Base-by-base conservation (phyloP, 2,329 filamentous ascomycete species). In the Orbilia blumenaviensis region DNA sequence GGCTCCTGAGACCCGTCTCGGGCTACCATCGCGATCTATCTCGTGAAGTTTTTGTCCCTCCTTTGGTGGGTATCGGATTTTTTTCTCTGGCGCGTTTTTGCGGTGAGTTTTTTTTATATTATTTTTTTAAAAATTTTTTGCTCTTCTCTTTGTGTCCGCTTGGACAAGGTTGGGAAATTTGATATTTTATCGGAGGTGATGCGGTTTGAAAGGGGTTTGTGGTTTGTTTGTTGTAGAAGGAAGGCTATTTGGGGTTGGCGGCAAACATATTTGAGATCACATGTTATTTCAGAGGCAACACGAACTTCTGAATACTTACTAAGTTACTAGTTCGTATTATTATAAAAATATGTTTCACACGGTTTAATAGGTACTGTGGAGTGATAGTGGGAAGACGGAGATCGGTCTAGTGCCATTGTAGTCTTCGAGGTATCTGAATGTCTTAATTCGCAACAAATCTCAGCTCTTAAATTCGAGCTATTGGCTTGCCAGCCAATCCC, bases 1-100 rank as follows among this genome's bases (percentile, higher is more conserved):
- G 72, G 72, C 29, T 76, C 72, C 29, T 76, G 72, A 48, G 72
- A 76, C n/a, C 64, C 72, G 34, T 76, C 72, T 46, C 72, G 46
- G 38, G 27, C 64, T 12, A 76, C 72, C 72, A 76, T 76, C 10
- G n/a, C 46, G 46, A n/a, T n/a, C n/a, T 25, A 42, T 63, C 4
- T 18, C 42, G 3, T 25, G 14, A 23, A 29, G 25, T 42, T 36
- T 21, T 38, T 16, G 44, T 56, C 56, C 12, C 3, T 23, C 21
- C 9, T 21, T 21, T 7, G n/a, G n/a, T n/a, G n/a, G n/a, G n/a
- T n/a, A n/a, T 44, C 21, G 1, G 38, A 46, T 46, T 46, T 1
- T 12, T 46, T 46, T 46, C 23, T 46, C 12, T 18, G 29, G 23
- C 48, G 46, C 36, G 46, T 66, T 56, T 54, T 48, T 38, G 25